A percentile compares a stretch with the other conserved stretches of the same genome.
These are phyloP conservation scores for Aspergillus kassunensis DNA, from an alignment of 495 filamentous ascomycete species.

Conservation along the genomic window DNA sequence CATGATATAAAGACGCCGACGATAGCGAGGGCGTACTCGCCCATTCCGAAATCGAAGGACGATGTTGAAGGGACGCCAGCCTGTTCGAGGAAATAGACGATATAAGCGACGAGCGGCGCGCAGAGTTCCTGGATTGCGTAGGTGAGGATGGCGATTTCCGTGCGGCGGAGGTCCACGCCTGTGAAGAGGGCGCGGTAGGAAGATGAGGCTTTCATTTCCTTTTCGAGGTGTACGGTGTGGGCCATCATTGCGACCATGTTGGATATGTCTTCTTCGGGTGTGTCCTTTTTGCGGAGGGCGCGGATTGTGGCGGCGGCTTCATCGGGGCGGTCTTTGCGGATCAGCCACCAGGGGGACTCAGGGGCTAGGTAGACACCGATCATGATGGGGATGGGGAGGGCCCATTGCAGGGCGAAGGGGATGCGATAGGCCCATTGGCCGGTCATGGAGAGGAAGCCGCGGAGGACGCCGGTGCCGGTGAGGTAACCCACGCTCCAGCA, in stretches of 20 bases:
- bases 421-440: conserved; percentile 67
- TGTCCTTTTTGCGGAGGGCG: conserved; percentile 55
- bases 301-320: conserved; percentile 64
- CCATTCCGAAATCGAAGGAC: conserved; percentile 66
- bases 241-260: conserved; percentile 82
- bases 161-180: conserved; percentile 66
- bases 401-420: conserved; percentile 74
- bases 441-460: conserved; percentile 50
- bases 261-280: conserved; percentile 58
- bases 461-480: conserved; percentile 69
- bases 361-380: conserved; percentile 67
- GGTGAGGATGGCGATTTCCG: conserved; percentile 70
- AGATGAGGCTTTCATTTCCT: conserved; percentile 61
- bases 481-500: conserved; percentile 55
- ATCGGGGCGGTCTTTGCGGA: conserved; percentile 61
- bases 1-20: conserved; percentile 67
- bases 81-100: conserved; percentile 70
- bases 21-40: conserved; percentile 71
- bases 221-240: conserved; percentile 70
- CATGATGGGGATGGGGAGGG: conserved; percentile 73
- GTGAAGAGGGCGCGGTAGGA: conserved; percentile 71
- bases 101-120: conserved; percentile 75
- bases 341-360: conserved; percentile 79
- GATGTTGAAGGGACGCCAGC: conserved; percentile 57
- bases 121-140: conserved; percentile 77